Percentiles rank a stretch among this genome's conserved stretches.
phyloP scores from a whole-genome alignment of 306 rosid genomes.

The Begonia masoniana region DNA sequence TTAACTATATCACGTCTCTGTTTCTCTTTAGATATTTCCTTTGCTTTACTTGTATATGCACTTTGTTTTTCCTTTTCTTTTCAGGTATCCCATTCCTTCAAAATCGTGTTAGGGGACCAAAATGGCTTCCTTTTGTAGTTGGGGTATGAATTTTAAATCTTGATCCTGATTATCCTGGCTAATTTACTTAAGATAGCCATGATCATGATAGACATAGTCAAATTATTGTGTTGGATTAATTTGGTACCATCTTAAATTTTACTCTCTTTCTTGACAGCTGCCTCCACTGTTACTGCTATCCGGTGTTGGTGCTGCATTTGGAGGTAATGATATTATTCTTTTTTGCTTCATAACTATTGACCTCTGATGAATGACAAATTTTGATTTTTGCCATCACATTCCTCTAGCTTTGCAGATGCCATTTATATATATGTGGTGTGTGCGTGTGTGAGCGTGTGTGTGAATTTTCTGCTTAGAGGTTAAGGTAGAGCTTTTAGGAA shows the following conservation, averaged over 20 bases:
- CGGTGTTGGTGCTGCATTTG: constrained; percentile 78
- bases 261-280: constrained; percentile 35
- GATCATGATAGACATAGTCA: neutral
- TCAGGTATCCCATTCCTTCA: constrained; percentile 81
- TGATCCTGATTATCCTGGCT: neutral
- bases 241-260: constrained; percentile 1
- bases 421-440: too few species aligned
- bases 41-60: neutral
- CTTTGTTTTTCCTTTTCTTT: constrained; percentile 13
- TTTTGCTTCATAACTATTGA: neutral
- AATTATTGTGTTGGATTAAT: neutral
- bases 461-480: too few species aligned
- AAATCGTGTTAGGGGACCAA: constrained; percentile 73
- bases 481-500: too few species aligned
- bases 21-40: neutral
- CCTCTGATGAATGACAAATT: neutral
- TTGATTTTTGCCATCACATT: too few species aligned
- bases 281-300: constrained; percentile 74
- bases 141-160: constrained; percentile 38
- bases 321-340: constrained; percentile 30
- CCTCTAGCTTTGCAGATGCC: too few species aligned
- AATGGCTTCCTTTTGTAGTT: constrained; percentile 85
- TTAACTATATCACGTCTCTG: constrained; percentile 1
- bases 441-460: too few species aligned
- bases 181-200: neutral